Conservation (phyloP, 306 rosid genomes). For the Acacia confusa region DNA sequence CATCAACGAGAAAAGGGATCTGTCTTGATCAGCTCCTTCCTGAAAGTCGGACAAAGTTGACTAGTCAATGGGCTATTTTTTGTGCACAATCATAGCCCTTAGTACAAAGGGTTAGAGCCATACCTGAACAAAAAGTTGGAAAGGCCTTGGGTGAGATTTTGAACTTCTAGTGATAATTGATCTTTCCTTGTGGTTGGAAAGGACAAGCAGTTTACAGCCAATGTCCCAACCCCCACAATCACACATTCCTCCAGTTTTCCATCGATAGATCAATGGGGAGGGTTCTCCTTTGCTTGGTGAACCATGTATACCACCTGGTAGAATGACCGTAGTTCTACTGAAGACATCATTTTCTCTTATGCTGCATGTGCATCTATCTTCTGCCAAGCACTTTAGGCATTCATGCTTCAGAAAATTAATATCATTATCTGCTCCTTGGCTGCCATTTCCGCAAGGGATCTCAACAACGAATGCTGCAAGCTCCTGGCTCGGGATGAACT, state of each 20-base stretch:
- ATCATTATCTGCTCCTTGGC: constrained; percentile 35
- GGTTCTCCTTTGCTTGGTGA: constrained; percentile 80
- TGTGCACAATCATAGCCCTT: neutral
- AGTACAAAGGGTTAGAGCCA: constrained; percentile 22
- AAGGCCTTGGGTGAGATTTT: constrained; percentile 32
- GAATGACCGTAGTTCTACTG: constrained; percentile 49
- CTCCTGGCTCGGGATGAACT: constrained; percentile 51
- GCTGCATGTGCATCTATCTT: constrained; percentile 40
- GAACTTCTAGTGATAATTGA: constrained; percentile 28
- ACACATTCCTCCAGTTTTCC: constrained; percentile 83
- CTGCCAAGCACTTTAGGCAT: constrained; percentile 39
- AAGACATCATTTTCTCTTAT: constrained; percentile 32
- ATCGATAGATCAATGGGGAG: constrained; percentile 66
- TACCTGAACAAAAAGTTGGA: constrained; percentile 77
- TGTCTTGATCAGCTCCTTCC: constrained; percentile 58
- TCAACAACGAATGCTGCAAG: constrained; percentile 72
- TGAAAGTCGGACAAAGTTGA: constrained; percentile 41
- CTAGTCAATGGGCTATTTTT: constrained; percentile 14
- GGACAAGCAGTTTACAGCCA: constrained; percentile 81
- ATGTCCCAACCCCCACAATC: constrained; percentile 99
- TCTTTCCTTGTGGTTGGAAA: constrained; percentile 47
- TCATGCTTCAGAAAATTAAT: constrained; percentile 35
- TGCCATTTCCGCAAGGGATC: constrained; percentile 44
- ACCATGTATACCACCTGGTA: constrained; percentile 81
- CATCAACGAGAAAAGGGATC: constrained; percentile 59